phyloP scores from a whole-genome alignment of 2,329 filamentous ascomycete genomes.

The Diplocarpon mali region DNA sequence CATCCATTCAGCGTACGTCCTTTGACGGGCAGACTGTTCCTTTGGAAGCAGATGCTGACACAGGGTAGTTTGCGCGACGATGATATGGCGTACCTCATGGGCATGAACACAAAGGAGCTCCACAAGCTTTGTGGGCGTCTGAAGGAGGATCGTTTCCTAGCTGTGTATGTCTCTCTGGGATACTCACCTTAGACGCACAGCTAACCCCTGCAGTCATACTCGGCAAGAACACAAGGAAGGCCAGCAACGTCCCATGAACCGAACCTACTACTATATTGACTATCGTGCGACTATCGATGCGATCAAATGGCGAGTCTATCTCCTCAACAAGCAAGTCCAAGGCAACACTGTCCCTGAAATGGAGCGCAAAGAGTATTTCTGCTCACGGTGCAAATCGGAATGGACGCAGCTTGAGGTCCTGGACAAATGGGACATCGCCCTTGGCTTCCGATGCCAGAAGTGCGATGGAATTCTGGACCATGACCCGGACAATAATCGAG shows the following conservation, averaged over 20 bases:
- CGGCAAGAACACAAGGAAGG: slow-evolving; percentile 71
- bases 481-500: slow-evolving; percentile 55
- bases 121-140: slow-evolving; percentile 81
- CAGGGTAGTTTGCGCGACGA: slow-evolving; percentile 60
- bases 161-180: slow-evolving; percentile 43
- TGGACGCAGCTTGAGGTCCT: slow-evolving; percentile 87
- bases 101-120: slow-evolving; percentile 83
- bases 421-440: slow-evolving; percentile 53
- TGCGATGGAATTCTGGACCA: slow-evolving; percentile 57
- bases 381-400: slow-evolving; percentile 67
- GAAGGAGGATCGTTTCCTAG: slow-evolving; percentile 74
- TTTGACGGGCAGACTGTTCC: slow-evolving; percentile 4
- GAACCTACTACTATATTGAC: slow-evolving; percentile 96
- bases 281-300: slow-evolving; percentile 90
- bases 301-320: slow-evolving; percentile 88
- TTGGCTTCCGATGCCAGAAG: slow-evolving; percentile 73
- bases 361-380: slow-evolving; percentile 89
- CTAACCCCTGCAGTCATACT: slow-evolving; percentile 41
- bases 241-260: slow-evolving; percentile 68
- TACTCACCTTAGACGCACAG: not conserved
- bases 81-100: slow-evolving; percentile 77
- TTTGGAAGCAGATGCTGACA: slow-evolving; percentile 21
- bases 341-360: slow-evolving; percentile 66
- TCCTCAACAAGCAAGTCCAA: slow-evolving; percentile 81
- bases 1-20: slow-evolving; percentile 55